A percentile compares a stretch with the other conserved stretches of the same genome.
Conservation (phyloP, 2,329 filamentous ascomycete genomes). For the Hymenoscyphus fraxineus region DNA sequence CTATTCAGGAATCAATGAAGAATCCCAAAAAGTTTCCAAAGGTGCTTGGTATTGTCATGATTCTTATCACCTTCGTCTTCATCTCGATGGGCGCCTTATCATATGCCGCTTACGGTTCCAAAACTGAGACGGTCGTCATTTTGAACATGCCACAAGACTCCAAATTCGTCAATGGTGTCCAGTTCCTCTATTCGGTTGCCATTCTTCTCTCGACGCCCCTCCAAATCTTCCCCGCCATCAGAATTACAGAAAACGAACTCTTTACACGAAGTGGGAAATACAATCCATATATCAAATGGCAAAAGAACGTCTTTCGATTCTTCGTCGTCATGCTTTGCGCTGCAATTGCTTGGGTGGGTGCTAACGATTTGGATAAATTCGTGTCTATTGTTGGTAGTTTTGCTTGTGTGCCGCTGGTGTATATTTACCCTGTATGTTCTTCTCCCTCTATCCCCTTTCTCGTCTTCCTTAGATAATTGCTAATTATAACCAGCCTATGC, state of each 20-base stretch:
- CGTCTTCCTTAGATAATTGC: conserved; percentile 11
- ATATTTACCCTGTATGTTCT: conserved; percentile 89
- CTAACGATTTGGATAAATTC: conserved; percentile 93
- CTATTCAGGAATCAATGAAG: conserved; percentile 96
- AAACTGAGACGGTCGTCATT: conserved; percentile 93
- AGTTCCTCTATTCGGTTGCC: conserved; percentile 96
- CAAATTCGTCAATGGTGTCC: conserved; percentile 91
- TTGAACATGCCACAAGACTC: conserved; percentile 95
- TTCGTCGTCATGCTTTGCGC: conserved; percentile 85
- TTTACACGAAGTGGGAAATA: conserved; percentile 96
- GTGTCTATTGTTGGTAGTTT: conserved; percentile 95
- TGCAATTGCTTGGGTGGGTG: conserved; percentile 84
- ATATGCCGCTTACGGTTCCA: conserved; percentile 91
- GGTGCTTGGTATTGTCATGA: conserved; percentile 87
- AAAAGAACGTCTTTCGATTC: conserved; percentile 97
- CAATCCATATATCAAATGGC: conserved; percentile 98
- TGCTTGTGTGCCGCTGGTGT: conserved; percentile 94
- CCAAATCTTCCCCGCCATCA: conserved; percentile 96
- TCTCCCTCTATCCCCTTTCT: background rate
- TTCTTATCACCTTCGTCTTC: conserved; percentile 90
- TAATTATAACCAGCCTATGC: conserved; percentile 61
- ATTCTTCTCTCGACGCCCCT: conserved; percentile 92
- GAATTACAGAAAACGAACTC: conserved; percentile 90
- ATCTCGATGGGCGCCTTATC: conserved; percentile 87
- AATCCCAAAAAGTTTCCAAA: conserved; percentile 84